A percentile compares a stretch with the other conserved stretches of the same genome.
These are phyloP conservation scores for Pulveroboletus sp. DNA, from an alignment of 768 basidiomycete species.

Conservation along the genomic window DNA sequence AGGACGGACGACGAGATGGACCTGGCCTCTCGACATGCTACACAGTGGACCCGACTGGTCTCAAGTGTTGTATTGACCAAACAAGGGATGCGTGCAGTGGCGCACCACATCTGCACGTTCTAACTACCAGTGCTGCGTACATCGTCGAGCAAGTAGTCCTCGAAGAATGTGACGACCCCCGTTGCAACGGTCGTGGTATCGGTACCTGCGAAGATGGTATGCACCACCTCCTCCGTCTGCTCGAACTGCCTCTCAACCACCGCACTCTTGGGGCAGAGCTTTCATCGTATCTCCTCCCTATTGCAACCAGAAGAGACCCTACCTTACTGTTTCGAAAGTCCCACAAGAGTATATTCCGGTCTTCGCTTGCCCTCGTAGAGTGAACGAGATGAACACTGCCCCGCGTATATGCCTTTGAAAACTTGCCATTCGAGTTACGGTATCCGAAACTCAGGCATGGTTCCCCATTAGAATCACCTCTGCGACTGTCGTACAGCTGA, in stretches of 20 bases:
- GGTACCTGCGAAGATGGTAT: slow-evolving; percentile 37
- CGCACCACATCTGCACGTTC: slow-evolving; percentile 12
- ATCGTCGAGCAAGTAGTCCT: slow-evolving; percentile 25
- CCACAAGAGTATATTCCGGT: slow-evolving; percentile 43
- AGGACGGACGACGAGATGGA: slow-evolving; percentile 69
- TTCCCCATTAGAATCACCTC: slow-evolving; percentile 33
- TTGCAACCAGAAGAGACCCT: slow-evolving; percentile 16
- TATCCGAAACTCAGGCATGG: slow-evolving; percentile 45
- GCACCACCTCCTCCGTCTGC: slow-evolving; percentile 35
- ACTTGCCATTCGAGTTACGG: slow-evolving; percentile 24
- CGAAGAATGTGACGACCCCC: slow-evolving; percentile 36
- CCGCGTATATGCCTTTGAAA: slow-evolving; percentile 29
- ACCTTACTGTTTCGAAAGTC: slow-evolving; percentile 48
- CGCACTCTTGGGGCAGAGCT: slow-evolving; percentile 30
- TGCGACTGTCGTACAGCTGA: slow-evolving; percentile 44
- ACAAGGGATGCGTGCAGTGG: slow-evolving; percentile 10
- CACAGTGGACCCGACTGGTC: not conserved
- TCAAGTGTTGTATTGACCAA: slow-evolving; percentile 12
- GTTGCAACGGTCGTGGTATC: slow-evolving; percentile 40
- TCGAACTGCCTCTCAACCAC: slow-evolving; percentile 30
- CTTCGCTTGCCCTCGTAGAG: slow-evolving; percentile 44
- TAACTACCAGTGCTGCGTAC: slow-evolving; percentile 1
- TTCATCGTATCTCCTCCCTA: slow-evolving; percentile 17
- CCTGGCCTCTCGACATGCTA: slow-evolving; percentile 65
- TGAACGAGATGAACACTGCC: slow-evolving; percentile 39